Conservation (phyloP, 176 grass and related monocot genomes). For the Guadua angustifolia region DNA sequence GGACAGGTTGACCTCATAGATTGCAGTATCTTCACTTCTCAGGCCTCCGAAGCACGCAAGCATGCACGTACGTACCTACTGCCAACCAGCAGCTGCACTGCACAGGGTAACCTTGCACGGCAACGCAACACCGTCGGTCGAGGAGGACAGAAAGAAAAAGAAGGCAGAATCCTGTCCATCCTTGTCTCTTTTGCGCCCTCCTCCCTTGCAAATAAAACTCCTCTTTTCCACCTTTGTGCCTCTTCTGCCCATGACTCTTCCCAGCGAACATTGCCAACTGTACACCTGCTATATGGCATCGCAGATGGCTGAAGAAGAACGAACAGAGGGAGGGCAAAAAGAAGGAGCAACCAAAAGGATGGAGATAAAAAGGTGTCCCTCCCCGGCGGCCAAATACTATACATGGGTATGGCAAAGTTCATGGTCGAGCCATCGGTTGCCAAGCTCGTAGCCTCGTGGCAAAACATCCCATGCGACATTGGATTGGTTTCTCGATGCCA, state of each 20-base stretch:
- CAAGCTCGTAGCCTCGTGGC: too few species aligned
- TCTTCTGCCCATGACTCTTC: neutral
- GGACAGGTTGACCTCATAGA: neutral
- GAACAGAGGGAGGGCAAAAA: too few species aligned
- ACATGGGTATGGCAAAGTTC: too few species aligned
- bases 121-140: neutral
- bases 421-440: too few species aligned
- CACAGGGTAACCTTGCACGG: neutral
- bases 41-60: neutral
- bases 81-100: neutral
- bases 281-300: neutral
- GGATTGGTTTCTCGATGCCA: too few species aligned
- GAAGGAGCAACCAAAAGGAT: too few species aligned
- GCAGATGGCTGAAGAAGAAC: too few species aligned
- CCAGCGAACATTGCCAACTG: neutral
- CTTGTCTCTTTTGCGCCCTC: conserved; percentile 19
- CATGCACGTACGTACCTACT: neutral
- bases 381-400: too few species aligned
- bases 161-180: neutral
- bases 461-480: too few species aligned
- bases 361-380: too few species aligned
- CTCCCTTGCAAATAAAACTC: neutral
- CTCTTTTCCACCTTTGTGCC: neutral
- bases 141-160: neutral
- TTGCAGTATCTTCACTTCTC: neutral